Evolutionary conservation across 495 filamentous ascomycete genomes (phyloP).

Genomic region (Lichina pygmaea): DNA sequence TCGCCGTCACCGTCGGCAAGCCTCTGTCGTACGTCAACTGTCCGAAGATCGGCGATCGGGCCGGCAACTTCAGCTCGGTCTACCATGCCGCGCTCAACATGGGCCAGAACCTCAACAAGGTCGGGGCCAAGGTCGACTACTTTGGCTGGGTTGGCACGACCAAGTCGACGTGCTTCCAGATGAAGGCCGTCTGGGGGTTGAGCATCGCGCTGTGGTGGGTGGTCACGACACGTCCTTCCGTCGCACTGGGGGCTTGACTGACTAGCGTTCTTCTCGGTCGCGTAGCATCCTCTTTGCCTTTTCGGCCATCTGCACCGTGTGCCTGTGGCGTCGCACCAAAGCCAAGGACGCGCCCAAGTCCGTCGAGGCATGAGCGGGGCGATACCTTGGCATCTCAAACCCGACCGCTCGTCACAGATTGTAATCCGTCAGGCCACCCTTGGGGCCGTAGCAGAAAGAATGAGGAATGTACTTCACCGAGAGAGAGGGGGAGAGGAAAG

Average conservation of each 20-base stretch:
- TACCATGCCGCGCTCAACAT: slow-evolving; percentile 21
- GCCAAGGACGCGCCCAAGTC: slow-evolving; percentile 10
- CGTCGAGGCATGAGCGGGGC: slow-evolving; percentile 6
- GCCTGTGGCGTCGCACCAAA: slow-evolving; percentile 30
- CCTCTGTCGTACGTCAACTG: slow-evolving; percentile 61
- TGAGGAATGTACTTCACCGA: too few species aligned
- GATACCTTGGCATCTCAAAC: too few species aligned
- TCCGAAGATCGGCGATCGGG: slow-evolving; percentile 19
- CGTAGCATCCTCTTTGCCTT: slow-evolving; percentile 41
- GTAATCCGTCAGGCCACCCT: too few species aligned
- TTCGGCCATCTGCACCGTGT: slow-evolving; percentile 25
- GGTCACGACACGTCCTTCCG: neutral
- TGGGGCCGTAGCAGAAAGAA: too few species aligned
- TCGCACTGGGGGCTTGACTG: neutral
- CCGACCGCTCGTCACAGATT: too few species aligned
- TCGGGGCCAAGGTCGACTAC: slow-evolving; percentile 24
- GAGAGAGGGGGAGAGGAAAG: too few species aligned
- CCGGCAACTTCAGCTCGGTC: slow-evolving; percentile 12
- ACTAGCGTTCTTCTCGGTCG: neutral
- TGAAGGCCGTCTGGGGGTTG: slow-evolving; percentile 75
- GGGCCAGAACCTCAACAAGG: slow-evolving; percentile 13
- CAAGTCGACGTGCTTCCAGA: slow-evolving; percentile 52
- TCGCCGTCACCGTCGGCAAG: slow-evolving; percentile 47
- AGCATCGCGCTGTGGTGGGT: slow-evolving; percentile 52
- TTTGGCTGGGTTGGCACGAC: slow-evolving; percentile 33